Evolutionary conservation across 345 rosid genomes (phyloP), one percentile per base, ranked within the genome.

Genomic region (Boechera stricta): DNA sequence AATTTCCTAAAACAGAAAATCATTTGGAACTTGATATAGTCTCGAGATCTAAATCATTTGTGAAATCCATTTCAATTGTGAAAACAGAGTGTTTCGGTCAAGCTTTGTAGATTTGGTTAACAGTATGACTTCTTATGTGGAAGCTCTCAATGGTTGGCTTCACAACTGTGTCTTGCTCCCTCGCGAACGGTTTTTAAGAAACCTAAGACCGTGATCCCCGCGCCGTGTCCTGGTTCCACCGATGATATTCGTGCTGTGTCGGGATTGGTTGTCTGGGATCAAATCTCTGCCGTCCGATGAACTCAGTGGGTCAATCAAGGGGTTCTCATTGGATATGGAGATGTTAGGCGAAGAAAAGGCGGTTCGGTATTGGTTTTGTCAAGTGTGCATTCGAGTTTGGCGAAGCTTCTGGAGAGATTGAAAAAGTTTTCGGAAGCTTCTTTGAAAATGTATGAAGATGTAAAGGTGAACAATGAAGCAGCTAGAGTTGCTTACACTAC

Each of bases 401-500:
- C 83, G 11, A 89, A 88, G 80, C 90, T 94, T 73, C 90, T 94
- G 7, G 97, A 94, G 16, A 82, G 88, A 57, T 76, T 94, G 69
- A 87, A 84, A 74, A 94, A 88, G 79, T 94, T 85, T 80, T 90
- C 97, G 0, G 98, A 94, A 84, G 95, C 90, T 32, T 90, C 95
- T 6, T 83, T 92, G 76, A 94, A 87, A 82, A 92, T 89, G 91
- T 92, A 94, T 51, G 98, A 90, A 82, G 98, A 92, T 75, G 78
- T 90, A 26, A 86, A 83, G 75, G 88, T 81, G 74, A 89, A 80
- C 77, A 82, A 85, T 54, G 97, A 92, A 63, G 84, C 84, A 21
- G 95, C 97, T 48, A 77, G 67, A 35, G 69, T 76, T 29, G 86
- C 92, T 5, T 94, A 92, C 77, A 47, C 57, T 72, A 65, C 49